Evolutionary conservation across 2,329 filamentous ascomycete species (phyloP), one percentile per base, ranked within the genome.

Genomic region (Cladophialophora chaetospira): DNA sequence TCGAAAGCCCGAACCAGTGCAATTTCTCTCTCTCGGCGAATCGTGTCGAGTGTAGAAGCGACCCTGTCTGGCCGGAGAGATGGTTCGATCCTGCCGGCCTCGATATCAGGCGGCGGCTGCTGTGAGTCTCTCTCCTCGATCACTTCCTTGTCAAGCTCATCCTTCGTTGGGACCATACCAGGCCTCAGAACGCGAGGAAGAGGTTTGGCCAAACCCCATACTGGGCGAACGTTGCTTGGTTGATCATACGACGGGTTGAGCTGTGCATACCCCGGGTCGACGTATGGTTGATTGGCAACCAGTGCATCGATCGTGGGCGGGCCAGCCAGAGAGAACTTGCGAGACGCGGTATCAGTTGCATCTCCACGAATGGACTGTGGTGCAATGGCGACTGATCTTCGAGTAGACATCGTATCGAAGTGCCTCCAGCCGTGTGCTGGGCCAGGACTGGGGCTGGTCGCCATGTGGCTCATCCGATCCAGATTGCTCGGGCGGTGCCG

Each of bases 211-310:
- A 82, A 66, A 67, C 78, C 76, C 75, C 80, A 83, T 44, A 83
- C 75, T 1, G 80, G 80, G 53, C 78, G 76, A 10, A 69, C 63
- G 13, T 79, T 77, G 5, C 71, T 68, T 2, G 79, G 73, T 53
- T 82, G 77, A 28, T 81, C 79, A 57, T 82, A 82, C 26, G 78
- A 75, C 2, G 81, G 80, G 49, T 83, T 83, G 3, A 83, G 70
- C 9, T 79, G 72, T 9, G 72, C 71, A 59, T 83, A 82, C 2
- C 78, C 78, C n/a, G 79, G 78, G 33, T 81, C 77, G n/a, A 82
- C 74, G 35, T 76, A 77, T 1, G 75, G 73, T 53, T 76, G 72
- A 31, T 78, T 75, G 2, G 71, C 65, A 40, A 63, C 36, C 10
- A 57, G 13, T 28, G 56, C 29, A 33, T 63, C 54, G 15, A 68